phyloP scores from a whole-genome alignment of 345 rosid genomes.

The Pistacia integerrima region DNA sequence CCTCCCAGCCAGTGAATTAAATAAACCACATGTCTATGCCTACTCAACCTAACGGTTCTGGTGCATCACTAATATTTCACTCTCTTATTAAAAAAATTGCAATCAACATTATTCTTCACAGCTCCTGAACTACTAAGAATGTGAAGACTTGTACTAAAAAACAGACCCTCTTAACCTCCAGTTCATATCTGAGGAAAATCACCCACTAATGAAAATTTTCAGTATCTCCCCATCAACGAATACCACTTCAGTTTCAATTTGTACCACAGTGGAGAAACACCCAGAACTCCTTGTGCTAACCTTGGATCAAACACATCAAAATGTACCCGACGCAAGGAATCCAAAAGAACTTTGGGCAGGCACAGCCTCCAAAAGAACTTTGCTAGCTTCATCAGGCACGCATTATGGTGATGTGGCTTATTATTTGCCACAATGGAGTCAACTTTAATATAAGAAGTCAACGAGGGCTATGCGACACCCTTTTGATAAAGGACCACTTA shows the following conservation, averaged over 20 bases:
- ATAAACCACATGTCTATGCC: neutral
- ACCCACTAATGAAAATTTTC: constrained; percentile 8
- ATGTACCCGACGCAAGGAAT: constrained; percentile 60
- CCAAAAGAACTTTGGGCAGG: constrained; percentile 74
- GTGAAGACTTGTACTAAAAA: neutral
- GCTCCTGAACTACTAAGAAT: neutral
- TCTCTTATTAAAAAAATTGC: neutral
- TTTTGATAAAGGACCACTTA: too few species aligned
- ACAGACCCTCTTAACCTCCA: neutral
- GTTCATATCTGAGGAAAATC: neutral
- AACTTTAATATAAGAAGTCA: too few species aligned
- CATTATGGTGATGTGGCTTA: too few species aligned
- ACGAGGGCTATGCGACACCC: too few species aligned
- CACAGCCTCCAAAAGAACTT: constrained; percentile 73
- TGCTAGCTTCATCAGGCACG: constrained; percentile 48
- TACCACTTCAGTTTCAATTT: constrained; percentile 81
- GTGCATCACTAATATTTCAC: neutral
- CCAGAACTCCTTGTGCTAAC: constrained; percentile 71
- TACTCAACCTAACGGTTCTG: neutral
- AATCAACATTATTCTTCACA: neutral
- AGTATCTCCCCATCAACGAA: constrained; percentile 72
- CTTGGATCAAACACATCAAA: constrained; percentile 88
- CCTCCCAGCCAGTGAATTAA: neutral
- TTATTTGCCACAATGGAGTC: too few species aligned
- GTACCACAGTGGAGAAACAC: constrained; percentile 74